Conservation (phyloP, 2,329 filamentous ascomycete genomes). For the Xylariaceae sp. region DNA sequence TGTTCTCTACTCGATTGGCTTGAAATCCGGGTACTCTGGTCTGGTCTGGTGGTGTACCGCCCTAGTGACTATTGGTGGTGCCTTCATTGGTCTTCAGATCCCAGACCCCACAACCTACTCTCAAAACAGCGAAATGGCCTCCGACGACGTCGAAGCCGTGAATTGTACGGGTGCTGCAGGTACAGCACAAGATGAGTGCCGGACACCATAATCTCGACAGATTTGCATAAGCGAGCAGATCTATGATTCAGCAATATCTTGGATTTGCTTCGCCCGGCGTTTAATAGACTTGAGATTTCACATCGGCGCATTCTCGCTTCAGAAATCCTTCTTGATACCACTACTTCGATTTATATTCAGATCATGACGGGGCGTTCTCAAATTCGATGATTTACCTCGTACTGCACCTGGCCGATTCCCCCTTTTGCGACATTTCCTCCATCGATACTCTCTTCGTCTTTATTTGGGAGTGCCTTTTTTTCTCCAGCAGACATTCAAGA, state of each 20-base stretch:
- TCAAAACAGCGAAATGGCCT: neutral
- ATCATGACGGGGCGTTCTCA: too few relatives aligned
- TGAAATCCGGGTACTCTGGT: conserved; percentile 77
- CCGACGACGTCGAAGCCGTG: conserved; percentile 12
- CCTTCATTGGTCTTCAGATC: conserved; percentile 71
- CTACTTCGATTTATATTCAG: too few relatives aligned
- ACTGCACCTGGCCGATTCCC: neutral
- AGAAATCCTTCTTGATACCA: too few relatives aligned
- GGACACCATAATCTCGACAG: neutral
- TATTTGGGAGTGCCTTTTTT: neutral
- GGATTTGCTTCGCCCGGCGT: conserved; percentile 7
- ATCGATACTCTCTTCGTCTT: conserved; percentile 1
- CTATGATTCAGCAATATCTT: neutral
- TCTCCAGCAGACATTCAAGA: too few relatives aligned
- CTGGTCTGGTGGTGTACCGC: conserved; percentile 92
- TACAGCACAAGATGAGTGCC: neutral
- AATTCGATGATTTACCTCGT: neutral
- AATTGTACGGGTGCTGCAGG: neutral
- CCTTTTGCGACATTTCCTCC: conserved; percentile 13
- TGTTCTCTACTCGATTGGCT: conserved; percentile 74
- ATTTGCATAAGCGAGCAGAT: neutral
- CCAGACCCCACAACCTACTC: conserved; percentile 52
- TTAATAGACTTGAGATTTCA: conserved; percentile 11
- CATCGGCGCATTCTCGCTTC: conserved; percentile 12
- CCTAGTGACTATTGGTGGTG: conserved; percentile 69